These are phyloP conservation scores for Naegleria lovaniensis DNA, from an alignment of 208 protist species.

Conservation along the genomic window DNA sequence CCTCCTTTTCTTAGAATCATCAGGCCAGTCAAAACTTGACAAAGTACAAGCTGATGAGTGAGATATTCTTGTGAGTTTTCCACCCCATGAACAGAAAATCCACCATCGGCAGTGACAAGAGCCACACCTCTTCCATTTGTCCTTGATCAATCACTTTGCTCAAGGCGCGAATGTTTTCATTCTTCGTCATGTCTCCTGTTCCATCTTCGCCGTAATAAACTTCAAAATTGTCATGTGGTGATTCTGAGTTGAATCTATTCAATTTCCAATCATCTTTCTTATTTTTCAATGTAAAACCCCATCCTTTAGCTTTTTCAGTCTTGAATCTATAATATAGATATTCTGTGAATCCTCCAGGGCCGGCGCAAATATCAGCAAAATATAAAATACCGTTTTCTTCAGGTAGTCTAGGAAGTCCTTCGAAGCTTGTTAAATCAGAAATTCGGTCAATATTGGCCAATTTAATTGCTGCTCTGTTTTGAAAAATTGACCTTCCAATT, in stretches of 20 bases:
- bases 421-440: neutral
- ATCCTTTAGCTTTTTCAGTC: slow-evolving; percentile 28
- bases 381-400: slow-evolving; percentile 17
- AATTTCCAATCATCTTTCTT: slow-evolving; percentile 42
- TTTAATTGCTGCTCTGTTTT: slow-evolving; percentile 23
- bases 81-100: slow-evolving; percentile 29
- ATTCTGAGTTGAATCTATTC: slow-evolving; percentile 35
- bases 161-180: slow-evolving; percentile 42
- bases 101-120: slow-evolving; percentile 43
- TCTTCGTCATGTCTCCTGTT: slow-evolving; percentile 45
- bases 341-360: slow-evolving; percentile 28
- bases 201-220: slow-evolving; percentile 27
- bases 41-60: slow-evolving; percentile 41
- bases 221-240: slow-evolving; percentile 22
- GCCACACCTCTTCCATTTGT: slow-evolving; percentile 37
- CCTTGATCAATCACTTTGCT: slow-evolving; percentile 25
- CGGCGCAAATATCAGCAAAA: slow-evolving; percentile 29
- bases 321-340: slow-evolving; percentile 21
- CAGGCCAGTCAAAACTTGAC: slow-evolving; percentile 43
- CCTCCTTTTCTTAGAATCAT: slow-evolving; percentile 38
- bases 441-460: slow-evolving; percentile 10
- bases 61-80: slow-evolving; percentile 43
- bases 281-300: slow-evolving; percentile 43
- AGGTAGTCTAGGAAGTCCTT: neutral
- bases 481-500: slow-evolving; percentile 12